Conservation (phyloP, 768 basidiomycete genomes). For the Melanogaster broomeanus region DNA sequence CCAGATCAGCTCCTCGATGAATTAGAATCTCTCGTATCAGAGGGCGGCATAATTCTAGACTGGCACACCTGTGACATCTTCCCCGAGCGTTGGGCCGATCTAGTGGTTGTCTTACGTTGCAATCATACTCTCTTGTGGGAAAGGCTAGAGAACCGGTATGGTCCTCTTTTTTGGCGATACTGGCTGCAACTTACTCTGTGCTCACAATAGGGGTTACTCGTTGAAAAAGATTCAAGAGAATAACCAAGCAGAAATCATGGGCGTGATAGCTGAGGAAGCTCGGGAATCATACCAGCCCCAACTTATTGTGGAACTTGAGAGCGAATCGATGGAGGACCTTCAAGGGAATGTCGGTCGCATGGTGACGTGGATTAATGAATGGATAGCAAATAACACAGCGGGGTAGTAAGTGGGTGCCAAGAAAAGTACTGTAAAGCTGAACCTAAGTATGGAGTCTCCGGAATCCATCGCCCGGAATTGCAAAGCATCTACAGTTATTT, state of each 20-base stretch:
- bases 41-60: constrained; percentile 85
- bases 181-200: background rate
- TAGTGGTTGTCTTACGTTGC: constrained; percentile 91
- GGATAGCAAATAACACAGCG: constrained; percentile 44
- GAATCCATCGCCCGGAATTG: no score
- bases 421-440: no score
- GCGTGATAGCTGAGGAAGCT: constrained; percentile 87
- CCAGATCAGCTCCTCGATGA: constrained; percentile 76
- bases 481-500: background rate
- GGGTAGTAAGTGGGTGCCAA: background rate
- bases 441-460: no score
- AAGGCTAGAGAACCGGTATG: constrained; percentile 85
- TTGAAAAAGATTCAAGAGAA: constrained; percentile 97
- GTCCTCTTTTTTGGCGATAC: background rate
- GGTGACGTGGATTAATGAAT: constrained; percentile 82
- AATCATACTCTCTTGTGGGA: constrained; percentile 88
- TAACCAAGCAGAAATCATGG: constrained; percentile 98
- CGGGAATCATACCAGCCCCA: constrained; percentile 81
- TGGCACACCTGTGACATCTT: constrained; percentile 95
- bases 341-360: constrained; percentile 87
- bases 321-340: constrained; percentile 76
- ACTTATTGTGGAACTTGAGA: constrained; percentile 83
- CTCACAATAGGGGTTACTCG: constrained; percentile 66
- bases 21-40: constrained; percentile 67
- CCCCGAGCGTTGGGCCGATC: constrained; percentile 95